Base-by-base conservation (phyloP, 371 early-diverging fungal species). In the Mortierella sp. region DNA sequence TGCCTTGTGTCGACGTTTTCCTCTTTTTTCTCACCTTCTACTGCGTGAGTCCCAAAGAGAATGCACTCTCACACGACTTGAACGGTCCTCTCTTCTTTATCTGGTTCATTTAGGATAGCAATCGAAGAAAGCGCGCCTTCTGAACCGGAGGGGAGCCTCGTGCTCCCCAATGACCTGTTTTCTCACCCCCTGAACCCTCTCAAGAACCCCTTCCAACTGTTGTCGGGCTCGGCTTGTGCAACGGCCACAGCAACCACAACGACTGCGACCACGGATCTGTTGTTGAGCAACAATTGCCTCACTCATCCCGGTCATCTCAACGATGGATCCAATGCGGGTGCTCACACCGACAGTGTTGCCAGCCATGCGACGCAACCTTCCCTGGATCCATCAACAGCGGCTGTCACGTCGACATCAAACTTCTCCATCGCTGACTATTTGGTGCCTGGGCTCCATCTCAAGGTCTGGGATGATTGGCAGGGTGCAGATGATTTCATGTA, bases 391-490 rank as follows among this genome's bases (percentile, higher is more conserved):
- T 37, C 37, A 9, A 9, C 5, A 37, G 9, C 37, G 9, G 37
- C 37, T 37, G 5, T 37, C 9, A 37, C 37, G 37, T 37, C 37
- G 53, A 26, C 18, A 53, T 44, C 64, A 2, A 45, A 62, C 16
- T 77, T 77, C 58, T 77, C 72, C 68, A 68, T 77, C 63, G 72
- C 79, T 23, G 79, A 77, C 62, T 77, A 58, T 56, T 47, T 77
- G 66, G 79, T 77, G 19, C 72, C 77, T 25, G 71, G 72, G 11
- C 60, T 77, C 66, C 79, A 77, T 62, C 62, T 72, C 57, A 77
- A 77, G 56, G 72, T 68, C 57, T 77, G 79, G 79, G 79, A 77
- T 5, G 79, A 77, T 45, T 77, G 79, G 79, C 72, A 77, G 46
- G 65, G 63, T 47, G 69, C 68, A 5, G 79, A 68, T 45, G 79